Evolutionary conservation across 2,329 filamentous ascomycete species (phyloP), one percentile per base, ranked within the genome.

Genomic region (Cyphellophora attinorum): DNA sequence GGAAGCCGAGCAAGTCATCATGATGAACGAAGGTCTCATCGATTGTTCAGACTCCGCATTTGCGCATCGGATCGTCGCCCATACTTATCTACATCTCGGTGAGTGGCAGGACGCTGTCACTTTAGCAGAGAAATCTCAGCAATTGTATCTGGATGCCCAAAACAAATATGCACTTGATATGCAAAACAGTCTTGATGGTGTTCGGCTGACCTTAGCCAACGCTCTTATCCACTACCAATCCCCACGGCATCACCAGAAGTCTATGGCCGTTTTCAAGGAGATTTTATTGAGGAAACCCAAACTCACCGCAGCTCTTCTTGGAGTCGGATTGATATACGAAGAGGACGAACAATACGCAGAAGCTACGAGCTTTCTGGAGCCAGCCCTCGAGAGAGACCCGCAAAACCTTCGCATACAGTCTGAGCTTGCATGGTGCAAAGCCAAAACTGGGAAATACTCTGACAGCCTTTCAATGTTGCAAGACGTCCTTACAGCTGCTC

Each of bases 361-460:
- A 50, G 91, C 93, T 0, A 76, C 88, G 25, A 73, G 81, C 17
- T 95, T 93, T 51, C 62, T 98, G 10, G 72, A 71, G 25, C 74
- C 84, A 43, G 91, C 91, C 2, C 57, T 93, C 16, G 56, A 77
- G 44, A 74, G 82, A 15, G 85, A 94, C 51, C 64, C 70, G 2
- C 64, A 66, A 8, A 94, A 95, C 47, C 65, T 86, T 13, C 80
- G 79, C 18, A 80, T 98, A 28, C 79, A 76, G 36, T 81, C 82
- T 11, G 93, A 98, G 58, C 76, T 85, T 12, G 89, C 86, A 1
- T 98, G 91, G 91, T 86, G 91, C 43, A 85, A 82, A 52, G 84
- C 86, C 6, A 69, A 93, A 11, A 81, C 78, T 49, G 85, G 85
- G 8, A 78, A 94, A 49, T 79, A 85, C 54, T 59, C 69, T 34